These are phyloP conservation scores for Acanthamoeba royreba DNA, from an alignment of 208 protist species.

Conservation along the genomic window DNA sequence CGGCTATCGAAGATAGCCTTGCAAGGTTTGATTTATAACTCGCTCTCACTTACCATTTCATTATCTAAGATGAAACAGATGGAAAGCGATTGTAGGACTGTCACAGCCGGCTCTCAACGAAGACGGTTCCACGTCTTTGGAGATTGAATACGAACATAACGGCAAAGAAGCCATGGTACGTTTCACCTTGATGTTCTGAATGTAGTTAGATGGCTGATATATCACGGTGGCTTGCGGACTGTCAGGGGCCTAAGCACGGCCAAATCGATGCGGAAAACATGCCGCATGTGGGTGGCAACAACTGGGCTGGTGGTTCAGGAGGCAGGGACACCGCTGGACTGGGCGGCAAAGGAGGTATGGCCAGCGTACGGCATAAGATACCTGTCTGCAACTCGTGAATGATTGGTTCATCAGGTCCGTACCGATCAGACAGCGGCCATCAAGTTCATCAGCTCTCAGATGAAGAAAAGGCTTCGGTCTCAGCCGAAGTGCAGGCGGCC, in stretches of 20 bases:
- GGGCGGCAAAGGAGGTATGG: slow-evolving; percentile 10
- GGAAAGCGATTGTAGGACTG: slow-evolving; percentile 5
- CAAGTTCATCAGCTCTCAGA: slow-evolving; percentile 85
- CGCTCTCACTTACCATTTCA: neutral
- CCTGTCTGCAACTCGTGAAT: no score
- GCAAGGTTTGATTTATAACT: neutral
- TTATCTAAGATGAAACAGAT: no score
- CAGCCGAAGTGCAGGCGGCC: slow-evolving; percentile 26
- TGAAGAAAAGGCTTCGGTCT: slow-evolving; percentile 78
- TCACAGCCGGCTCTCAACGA: neutral
- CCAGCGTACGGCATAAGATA: no score
- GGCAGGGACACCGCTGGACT: slow-evolving; percentile 62
- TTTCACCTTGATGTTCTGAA: no score
- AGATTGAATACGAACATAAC: slow-evolving; percentile 48
- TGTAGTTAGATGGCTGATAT: no score
- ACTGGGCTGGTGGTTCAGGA: slow-evolving; percentile 64
- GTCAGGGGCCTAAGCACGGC: slow-evolving; percentile 59
- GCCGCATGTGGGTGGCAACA: slow-evolving; percentile 60
- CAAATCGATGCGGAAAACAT: slow-evolving; percentile 48
- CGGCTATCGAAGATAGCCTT: neutral
- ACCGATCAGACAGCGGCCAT: slow-evolving; percentile 78
- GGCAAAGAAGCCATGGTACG: slow-evolving; percentile 49
- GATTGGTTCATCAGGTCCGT: neutral
- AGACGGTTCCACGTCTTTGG: neutral
- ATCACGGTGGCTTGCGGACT: no score